Base-by-base conservation (phyloP, 805 yeast genomes). In the Barnettozyma pratensis region DNA sequence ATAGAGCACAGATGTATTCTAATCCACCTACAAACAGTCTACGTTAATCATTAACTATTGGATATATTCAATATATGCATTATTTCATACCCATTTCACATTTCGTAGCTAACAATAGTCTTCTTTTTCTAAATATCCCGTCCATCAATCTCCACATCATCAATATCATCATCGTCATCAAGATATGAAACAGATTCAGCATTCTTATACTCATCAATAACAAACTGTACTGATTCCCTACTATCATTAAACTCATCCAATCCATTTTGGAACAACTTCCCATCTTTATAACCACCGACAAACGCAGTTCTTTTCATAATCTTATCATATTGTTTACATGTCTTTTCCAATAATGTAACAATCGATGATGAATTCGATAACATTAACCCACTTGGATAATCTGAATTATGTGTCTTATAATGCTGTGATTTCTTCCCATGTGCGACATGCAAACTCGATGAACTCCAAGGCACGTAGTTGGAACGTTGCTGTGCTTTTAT, bases 391-490 rank as follows among this genome's bases (percentile, higher is more conserved):
- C 83, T 83, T 4, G 87, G 80, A 46, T 74, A 71, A 34, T 74
- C 66, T 7, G 75, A 69, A 37, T 67, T 67, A 7, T 55, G 44
- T 4, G 63, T 60, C 28, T 45, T 38, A 32, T 54, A 50, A 49
- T 70, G 85, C 5, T 90, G 84, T 8, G 96, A 85, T 54, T 80
- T 81, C 49, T 78, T 75, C 0, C 96, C 90, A 42, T 82, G 71
- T 7, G 92, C 90, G 0, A 90, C 71, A 59, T 89, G 94, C 6
- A 90, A 76, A 7, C 90, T 77, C 0, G 90, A 78, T 0, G 94
- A 81, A 0, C 89, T 79, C 90, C 96, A 87, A 0, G 96, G 94
- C 4, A 88, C 88, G 68, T 89, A 94, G 29, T 77, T 73, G 1
- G 89, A 73, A 47, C 92, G 66, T 45, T 79, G 79, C 53, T 83